Percentiles rank a stretch among this genome's conserved stretches.
phyloP scores from a whole-genome alignment of 139 green algal species.

The Tetraselmis chui region DNA sequence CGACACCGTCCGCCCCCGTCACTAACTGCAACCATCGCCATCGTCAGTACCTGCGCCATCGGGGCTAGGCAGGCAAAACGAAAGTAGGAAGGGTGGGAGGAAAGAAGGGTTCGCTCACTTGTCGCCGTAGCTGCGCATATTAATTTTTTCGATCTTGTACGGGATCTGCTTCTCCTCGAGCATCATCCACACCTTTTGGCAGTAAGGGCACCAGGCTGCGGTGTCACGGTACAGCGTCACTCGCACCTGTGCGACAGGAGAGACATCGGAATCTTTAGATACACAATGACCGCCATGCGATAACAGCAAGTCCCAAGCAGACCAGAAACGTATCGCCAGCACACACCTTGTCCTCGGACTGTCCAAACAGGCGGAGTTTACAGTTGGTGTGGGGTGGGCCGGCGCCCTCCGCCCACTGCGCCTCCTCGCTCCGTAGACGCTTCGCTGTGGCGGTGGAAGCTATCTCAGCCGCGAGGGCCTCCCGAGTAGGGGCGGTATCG shows the following conservation, averaged over 20 bases:
- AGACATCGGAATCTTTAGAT: no score
- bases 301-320: no score
- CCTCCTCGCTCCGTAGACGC: background rate
- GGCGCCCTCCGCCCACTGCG: background rate
- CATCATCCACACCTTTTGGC: constrained; percentile 78
- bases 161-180: constrained; percentile 95
- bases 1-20: no score
- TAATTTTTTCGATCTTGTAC: constrained; percentile 85
- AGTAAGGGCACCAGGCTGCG: constrained; percentile 70
- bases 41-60: no score
- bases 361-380: constrained; percentile 1
- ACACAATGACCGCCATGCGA: no score
- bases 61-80: no score
- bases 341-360: background rate
- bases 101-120: constrained; percentile 39
- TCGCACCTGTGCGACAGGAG: background rate
- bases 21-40: no score
- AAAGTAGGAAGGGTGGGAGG: no score
- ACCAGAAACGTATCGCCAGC: no score
- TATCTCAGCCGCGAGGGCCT: no score
- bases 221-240: constrained; percentile 35
- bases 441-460: background rate
- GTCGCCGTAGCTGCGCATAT: constrained; percentile 92
- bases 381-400: background rate
- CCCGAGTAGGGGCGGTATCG: no score